These are phyloP conservation scores for Hawksworthiomyces lignivorus DNA, from an alignment of 2,329 filamentous ascomycete genomes.

Conservation along the genomic window DNA sequence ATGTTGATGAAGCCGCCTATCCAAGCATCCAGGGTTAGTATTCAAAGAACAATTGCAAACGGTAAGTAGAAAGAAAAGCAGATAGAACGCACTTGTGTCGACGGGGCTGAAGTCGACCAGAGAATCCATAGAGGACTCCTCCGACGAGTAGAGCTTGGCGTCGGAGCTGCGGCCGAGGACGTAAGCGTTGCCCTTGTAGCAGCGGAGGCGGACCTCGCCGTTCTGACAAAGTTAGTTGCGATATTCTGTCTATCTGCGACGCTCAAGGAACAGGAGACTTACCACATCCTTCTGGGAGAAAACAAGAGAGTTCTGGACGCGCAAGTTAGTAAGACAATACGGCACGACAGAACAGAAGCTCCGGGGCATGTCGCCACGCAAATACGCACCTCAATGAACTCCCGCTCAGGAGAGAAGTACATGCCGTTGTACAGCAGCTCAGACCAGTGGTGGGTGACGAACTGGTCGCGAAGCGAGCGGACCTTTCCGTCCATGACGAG, in stretches of 20 bases:
- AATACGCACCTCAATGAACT: constrained; percentile 44
- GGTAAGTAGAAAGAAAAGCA: not conserved
- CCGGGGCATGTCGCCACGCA: no score
- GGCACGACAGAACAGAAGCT: no score
- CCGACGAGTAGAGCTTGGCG: constrained; percentile 43
- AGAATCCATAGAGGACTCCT: constrained; percentile 43
- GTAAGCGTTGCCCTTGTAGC: constrained; percentile 36
- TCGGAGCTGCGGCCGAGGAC: constrained; percentile 37
- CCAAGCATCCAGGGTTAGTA: no score
- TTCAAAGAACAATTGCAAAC: no score
- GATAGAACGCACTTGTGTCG: constrained; percentile 24
- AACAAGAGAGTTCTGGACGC: constrained; percentile 50
- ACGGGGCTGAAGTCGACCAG: constrained; percentile 34
- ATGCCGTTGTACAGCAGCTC: constrained; percentile 36
- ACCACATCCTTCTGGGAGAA: constrained; percentile 48
- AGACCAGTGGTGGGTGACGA: constrained; percentile 45
- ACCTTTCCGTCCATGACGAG: constrained; percentile 50
- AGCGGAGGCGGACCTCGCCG: constrained; percentile 29
- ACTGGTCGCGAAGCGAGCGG: constrained; percentile 50
- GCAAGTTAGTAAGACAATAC: no score
- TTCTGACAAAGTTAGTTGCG: constrained; percentile 16
- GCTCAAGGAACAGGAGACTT: not conserved
- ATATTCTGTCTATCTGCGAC: no score
- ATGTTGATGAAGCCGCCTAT: constrained; percentile 55
- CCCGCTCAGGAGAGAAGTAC: constrained; percentile 45